These are phyloP conservation scores for Taxillus chinensis DNA, from an alignment of 164 flowering plant genomes.

Conservation along the genomic window DNA sequence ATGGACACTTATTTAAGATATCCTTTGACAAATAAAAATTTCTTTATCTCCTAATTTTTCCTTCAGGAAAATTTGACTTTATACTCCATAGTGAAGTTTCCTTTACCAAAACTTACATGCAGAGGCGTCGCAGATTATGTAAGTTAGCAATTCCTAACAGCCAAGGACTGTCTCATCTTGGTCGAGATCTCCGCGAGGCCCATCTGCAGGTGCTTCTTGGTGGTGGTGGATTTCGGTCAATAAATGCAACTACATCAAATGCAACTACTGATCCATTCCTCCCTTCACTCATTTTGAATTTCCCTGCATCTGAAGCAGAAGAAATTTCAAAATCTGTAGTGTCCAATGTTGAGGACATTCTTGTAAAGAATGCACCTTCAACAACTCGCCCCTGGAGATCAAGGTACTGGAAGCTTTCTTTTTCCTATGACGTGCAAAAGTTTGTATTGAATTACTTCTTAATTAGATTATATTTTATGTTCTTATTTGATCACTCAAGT, in stretches of 20 bases:
- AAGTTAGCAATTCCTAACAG: constrained; percentile 69
- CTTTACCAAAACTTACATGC: constrained; percentile 50
- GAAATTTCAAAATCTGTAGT: constrained; percentile 61
- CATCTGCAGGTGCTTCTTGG: constrained; percentile 82
- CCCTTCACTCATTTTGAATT: constrained; percentile 63
- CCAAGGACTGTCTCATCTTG: constrained; percentile 62
- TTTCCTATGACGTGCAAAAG: not conserved
- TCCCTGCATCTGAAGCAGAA: constrained; percentile 58
- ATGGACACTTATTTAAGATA: constrained; percentile 79
- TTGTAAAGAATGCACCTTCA: constrained; percentile 28
- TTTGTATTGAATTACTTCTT: not conserved
- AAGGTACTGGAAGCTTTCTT: constrained; percentile 35
- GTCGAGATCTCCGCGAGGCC: constrained; percentile 87
- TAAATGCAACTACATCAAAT: constrained; percentile 33
- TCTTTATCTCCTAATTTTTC: not conserved
- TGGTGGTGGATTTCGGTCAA: constrained; percentile 59
- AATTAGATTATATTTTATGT: constrained; percentile 2
- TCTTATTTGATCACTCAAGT: too few species aligned
- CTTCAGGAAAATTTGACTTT: not conserved
- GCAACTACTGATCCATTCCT: constrained; percentile 59
- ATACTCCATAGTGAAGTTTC: constrained; percentile 1
- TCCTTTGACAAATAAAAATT: constrained; percentile 30
- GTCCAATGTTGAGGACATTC: constrained; percentile 39
- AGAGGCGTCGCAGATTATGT: constrained; percentile 72
- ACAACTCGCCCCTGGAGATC: constrained; percentile 42